Conservation (phyloP, 2,329 filamentous ascomycete species). For the Lithohypha guttulata region DNA sequence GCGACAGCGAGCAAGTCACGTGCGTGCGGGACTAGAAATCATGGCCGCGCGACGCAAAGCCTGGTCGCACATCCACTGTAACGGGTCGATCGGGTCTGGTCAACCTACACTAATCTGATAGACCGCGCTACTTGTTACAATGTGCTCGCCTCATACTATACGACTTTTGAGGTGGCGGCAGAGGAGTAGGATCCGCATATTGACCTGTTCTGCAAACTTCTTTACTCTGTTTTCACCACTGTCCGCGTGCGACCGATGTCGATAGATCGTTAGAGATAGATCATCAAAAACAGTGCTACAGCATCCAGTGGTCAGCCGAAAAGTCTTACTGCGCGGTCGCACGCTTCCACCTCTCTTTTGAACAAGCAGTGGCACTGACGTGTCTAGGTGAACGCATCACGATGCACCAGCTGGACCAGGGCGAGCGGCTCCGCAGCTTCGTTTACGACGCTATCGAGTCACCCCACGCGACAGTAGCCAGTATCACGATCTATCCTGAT, state of each 20-base stretch:
- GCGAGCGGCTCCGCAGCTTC: constrained; percentile 1
- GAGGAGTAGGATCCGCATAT: background rate
- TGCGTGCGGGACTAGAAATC: constrained; percentile 3
- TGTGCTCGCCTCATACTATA: constrained; percentile 4
- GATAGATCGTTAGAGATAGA: no score
- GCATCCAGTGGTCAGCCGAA: background rate
- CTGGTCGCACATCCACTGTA: constrained; percentile 1
- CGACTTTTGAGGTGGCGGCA: background rate
- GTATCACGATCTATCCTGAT: background rate
- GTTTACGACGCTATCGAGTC: background rate
- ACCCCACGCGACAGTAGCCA: background rate
- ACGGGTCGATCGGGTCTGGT: constrained; percentile 1
- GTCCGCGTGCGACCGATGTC: background rate
- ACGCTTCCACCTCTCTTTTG: background rate
- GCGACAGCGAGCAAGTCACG: constrained; percentile 1
- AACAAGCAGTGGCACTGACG: background rate
- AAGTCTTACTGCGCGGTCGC: background rate
- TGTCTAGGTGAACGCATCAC: background rate
- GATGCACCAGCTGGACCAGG: constrained; percentile 2
- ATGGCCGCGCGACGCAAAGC: constrained; percentile 1
- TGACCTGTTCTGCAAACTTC: background rate
- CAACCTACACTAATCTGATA: background rate
- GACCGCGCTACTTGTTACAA: constrained; percentile 3
- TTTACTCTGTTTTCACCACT: background rate
- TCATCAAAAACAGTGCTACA: background rate